Percentiles rank a stretch among this genome's conserved stretches.
Conservation (phyloP, 1,284 basidiomycete species). For the Ceratobasidium sp. region DNA sequence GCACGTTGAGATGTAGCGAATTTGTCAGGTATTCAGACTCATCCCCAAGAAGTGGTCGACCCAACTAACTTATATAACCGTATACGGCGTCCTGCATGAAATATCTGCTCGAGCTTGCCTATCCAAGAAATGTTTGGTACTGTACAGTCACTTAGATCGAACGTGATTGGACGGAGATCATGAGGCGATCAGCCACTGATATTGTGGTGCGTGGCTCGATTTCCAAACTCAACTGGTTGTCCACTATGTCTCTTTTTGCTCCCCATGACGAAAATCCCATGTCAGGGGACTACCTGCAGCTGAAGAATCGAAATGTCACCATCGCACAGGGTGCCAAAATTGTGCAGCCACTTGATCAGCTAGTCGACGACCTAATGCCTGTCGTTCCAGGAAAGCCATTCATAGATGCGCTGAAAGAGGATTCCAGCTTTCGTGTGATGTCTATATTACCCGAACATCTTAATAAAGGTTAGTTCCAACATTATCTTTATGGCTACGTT, state of each 20-base stretch:
- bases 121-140: too few species aligned
- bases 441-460: background rate
- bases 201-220: background rate
- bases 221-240: background rate
- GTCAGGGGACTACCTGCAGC: background rate
- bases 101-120: too few species aligned
- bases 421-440: background rate
- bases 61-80: too few species aligned
- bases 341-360: background rate
- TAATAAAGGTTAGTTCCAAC: background rate
- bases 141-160: too few species aligned
- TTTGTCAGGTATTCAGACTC: too few species aligned
- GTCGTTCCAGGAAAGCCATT: background rate
- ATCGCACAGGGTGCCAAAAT: background rate
- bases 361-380: conserved; percentile 17
- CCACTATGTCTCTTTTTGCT: conserved; percentile 28
- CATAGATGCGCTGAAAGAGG: background rate
- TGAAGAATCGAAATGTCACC: background rate
- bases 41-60: too few species aligned
- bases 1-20: too few species aligned
- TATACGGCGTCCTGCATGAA: too few species aligned
- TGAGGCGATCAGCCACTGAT: background rate
- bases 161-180: too few species aligned
- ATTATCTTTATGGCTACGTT: background rate
- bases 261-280: background rate